These are phyloP conservation scores for Zygosaccharomyces sapae DNA, from an alignment of 1,139 yeast genomes.

Conservation along the genomic window DNA sequence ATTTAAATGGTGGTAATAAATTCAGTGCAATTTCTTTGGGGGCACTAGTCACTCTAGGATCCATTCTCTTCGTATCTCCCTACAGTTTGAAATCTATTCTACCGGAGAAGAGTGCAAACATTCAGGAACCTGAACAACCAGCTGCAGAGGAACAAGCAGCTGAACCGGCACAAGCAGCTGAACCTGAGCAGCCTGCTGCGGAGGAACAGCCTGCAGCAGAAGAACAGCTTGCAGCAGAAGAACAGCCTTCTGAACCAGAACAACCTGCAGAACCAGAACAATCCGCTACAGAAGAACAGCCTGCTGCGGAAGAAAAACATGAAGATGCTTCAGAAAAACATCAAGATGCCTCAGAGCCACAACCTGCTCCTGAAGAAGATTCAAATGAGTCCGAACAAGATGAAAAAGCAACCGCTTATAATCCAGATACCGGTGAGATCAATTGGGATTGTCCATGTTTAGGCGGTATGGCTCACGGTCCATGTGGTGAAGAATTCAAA, in stretches of 20 bases:
- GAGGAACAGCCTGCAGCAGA: constrained; percentile 2
- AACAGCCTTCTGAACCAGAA: background rate
- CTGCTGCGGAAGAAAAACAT: constrained; percentile 6
- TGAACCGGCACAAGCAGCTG: background rate
- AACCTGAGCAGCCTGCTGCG: constrained; percentile 1
- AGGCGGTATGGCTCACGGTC: constrained; percentile 99
- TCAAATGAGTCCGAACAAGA: background rate
- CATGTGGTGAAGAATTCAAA: constrained; percentile 97
- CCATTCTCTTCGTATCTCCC: constrained; percentile 1
- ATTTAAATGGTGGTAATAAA: background rate
- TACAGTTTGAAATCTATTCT: background rate
- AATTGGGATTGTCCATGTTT: constrained; percentile 99
- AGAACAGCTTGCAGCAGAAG: background rate
- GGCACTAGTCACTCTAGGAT: background rate
- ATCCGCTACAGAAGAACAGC: background rate
- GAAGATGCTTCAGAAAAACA: constrained; percentile 5
- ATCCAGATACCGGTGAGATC: constrained; percentile 97
- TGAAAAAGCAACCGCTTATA: constrained; percentile 51
- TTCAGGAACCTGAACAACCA: background rate
- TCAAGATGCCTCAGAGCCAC: background rate
- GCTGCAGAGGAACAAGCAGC: background rate
- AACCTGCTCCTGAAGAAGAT: constrained; percentile 2
- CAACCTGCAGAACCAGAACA: background rate
- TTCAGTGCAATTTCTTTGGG: constrained; percentile 3
- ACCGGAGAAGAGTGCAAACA: background rate